Conservation (phyloP, 139 green algal genomes). For the Picochlorum sp. region DNA sequence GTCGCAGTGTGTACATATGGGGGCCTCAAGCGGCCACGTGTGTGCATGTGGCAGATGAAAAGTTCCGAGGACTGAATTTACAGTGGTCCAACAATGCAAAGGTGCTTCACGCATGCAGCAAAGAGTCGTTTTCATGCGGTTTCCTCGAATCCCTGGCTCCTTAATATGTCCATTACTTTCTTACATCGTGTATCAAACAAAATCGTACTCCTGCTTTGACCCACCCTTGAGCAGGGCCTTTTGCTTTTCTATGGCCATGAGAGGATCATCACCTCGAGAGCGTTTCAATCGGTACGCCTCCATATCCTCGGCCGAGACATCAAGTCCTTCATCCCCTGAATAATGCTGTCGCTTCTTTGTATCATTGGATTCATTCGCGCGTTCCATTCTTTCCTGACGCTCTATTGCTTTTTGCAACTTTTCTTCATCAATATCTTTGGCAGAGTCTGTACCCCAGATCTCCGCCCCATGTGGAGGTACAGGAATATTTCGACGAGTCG, state of each 20-base stretch:
- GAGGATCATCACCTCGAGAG: slow-evolving; percentile 63
- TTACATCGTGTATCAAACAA: slow-evolving; percentile 14
- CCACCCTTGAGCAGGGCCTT: slow-evolving; percentile 9
- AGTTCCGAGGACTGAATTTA: slow-evolving; percentile 45
- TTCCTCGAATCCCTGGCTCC: slow-evolving; percentile 30
- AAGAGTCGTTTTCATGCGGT: slow-evolving; percentile 56
- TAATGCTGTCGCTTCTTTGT: slow-evolving; percentile 81
- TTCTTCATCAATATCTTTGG: slow-evolving; percentile 53
- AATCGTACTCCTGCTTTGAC: neutral
- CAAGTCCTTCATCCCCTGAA: slow-evolving; percentile 32
- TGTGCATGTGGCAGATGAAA: slow-evolving; percentile 63
- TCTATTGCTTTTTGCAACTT: slow-evolving; percentile 69
- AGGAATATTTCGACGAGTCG: neutral
- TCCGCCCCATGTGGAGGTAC: slow-evolving; percentile 20
- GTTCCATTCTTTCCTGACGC: slow-evolving; percentile 40
- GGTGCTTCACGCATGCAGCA: slow-evolving; percentile 45
- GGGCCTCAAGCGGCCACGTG: slow-evolving; percentile 65
- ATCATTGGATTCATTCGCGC: slow-evolving; percentile 28
- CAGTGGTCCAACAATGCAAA: slow-evolving; percentile 42
- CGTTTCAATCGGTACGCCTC: slow-evolving; percentile 87
- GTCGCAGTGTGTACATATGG: slow-evolving; percentile 69
- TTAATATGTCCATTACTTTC: slow-evolving; percentile 1
- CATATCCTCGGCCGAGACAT: slow-evolving; percentile 92
- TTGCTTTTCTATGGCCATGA: slow-evolving; percentile 28
- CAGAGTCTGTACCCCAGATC: slow-evolving; percentile 53